Evolutionary conservation across 1,139 yeast genomes (phyloP), one percentile per base, ranked within the genome.

Genomic region (Scheffersomyces illinoinensis): DNA sequence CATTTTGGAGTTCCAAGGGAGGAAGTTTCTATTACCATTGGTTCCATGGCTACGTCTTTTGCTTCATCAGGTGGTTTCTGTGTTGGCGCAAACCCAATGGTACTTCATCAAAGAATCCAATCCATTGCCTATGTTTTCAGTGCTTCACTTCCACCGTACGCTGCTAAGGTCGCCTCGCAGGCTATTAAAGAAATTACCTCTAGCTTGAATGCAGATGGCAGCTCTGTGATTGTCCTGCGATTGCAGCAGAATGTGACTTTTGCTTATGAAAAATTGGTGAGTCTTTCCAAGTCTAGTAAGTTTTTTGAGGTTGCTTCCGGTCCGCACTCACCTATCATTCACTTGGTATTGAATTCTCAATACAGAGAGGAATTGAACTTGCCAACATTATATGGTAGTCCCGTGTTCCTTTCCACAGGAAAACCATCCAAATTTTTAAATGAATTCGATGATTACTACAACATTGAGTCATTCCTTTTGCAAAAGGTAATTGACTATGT

Each of bases 11-110:
- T 90, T 66, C 87, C 93, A 57, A 81, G 91, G 64, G 75, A 79
- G 1, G 89, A 88, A 58, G 81, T 95, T 60, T 96, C 95, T 64
- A 88, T 95, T 64, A 90, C 97, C 14, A 84, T 92, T 60, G 98
- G 98, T 39, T 88, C 97, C 2, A 77, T 95, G 81, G 96, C 97
- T 14, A 83, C 83, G 52, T 82, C 97, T 0, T 83, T 93, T 65
- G 96, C 93, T n/a, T 83, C 96, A 8, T 88, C 96, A 53, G 99
- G 99, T 63, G 99, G 97, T 0, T 95, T 92, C 74, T 95, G 97
- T 71, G 91, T 91, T 26, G 99, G 98, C 60, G 89, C 86, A 51
- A 76, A 78, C 50, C 89, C 89, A 59, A 91, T 95, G 93, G 87
- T 93, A 53, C 90, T 89, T 66, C 97, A 95, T 75, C 99, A 96